These are phyloP conservation scores for Lithospermum erythrorhizon DNA, from an alignment of 257 asterid species.

Conservation along the genomic window DNA sequence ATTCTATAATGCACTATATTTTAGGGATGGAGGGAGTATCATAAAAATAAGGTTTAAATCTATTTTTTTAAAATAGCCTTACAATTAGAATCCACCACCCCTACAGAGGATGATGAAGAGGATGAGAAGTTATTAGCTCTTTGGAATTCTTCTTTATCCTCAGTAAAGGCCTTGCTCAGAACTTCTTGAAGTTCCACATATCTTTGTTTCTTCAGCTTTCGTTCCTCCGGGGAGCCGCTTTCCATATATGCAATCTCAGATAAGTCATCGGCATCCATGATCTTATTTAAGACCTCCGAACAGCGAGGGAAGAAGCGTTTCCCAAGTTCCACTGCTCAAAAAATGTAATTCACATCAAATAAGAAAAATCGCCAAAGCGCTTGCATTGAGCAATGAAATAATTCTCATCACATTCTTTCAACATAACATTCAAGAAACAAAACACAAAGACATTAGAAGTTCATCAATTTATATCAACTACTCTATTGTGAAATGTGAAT, in stretches of 20 bases:
- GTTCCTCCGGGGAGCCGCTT: conserved; percentile 34
- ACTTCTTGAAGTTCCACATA: conserved; percentile 66
- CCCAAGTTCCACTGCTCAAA: conserved; percentile 79
- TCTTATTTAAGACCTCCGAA: conserved; percentile 66
- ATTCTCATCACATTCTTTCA: neutral
- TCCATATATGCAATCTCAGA: conserved; percentile 59
- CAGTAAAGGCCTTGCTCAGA: conserved; percentile 59
- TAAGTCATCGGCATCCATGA: conserved; percentile 78
- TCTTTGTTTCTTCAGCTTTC: conserved; percentile 59
- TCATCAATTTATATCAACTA: too few species aligned
- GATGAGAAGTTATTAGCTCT: conserved; percentile 38
- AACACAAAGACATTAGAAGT: too few species aligned
- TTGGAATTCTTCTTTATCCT: conserved; percentile 74
- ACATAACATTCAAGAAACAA: neutral
- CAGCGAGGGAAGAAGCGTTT: conserved; percentile 95
- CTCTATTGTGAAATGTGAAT: too few species aligned
- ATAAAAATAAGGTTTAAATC: neutral
- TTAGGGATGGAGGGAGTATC: too few species aligned
- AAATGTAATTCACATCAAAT: neutral
- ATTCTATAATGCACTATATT: too few species aligned
- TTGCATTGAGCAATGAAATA: neutral
- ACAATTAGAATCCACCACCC: conserved; percentile 31
- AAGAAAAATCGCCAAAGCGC: neutral
- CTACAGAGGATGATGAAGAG: conserved; percentile 46
- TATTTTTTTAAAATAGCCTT: conserved; percentile 26